These are phyloP conservation scores for Saturnispora diversa DNA, from an alignment of 805 yeast species.

Conservation along the genomic window DNA sequence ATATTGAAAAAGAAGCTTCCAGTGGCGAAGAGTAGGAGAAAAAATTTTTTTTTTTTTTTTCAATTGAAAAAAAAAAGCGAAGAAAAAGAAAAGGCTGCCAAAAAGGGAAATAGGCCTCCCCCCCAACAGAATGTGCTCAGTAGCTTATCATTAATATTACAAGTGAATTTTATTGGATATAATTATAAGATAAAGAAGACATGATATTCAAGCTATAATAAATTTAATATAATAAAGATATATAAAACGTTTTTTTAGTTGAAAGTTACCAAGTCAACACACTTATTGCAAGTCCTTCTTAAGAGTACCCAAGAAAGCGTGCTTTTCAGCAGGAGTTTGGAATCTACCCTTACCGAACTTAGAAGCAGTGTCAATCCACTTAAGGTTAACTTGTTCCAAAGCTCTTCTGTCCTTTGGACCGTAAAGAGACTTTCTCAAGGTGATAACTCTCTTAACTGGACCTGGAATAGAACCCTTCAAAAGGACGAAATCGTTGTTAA, in stretches of 20 bases:
- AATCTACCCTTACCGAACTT: slow-evolving; percentile 99
- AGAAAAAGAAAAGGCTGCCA: too few species aligned
- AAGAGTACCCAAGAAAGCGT: slow-evolving; percentile 98
- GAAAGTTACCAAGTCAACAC: slow-evolving; percentile 1
- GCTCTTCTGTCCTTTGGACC: slow-evolving; percentile 98
- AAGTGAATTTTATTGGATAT: too few species aligned
- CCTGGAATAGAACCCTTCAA: slow-evolving; percentile 99
- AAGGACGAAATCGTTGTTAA: slow-evolving; percentile 95
- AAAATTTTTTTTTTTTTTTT: background rate
- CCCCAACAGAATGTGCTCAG: too few species aligned
- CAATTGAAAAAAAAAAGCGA: too few species aligned
- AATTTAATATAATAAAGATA: too few species aligned
- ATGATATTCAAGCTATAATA: too few species aligned
- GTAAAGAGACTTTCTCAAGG: slow-evolving; percentile 97
- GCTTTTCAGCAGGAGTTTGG: slow-evolving; percentile 99
- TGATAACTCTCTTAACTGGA: slow-evolving; percentile 98
- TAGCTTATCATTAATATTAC: too few species aligned
- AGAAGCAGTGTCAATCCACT: slow-evolving; percentile 99
- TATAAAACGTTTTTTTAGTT: too few species aligned
- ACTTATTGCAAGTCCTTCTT: slow-evolving; percentile 76
- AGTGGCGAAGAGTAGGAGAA: too few species aligned
- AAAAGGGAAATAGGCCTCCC: too few species aligned
- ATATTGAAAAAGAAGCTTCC: too few species aligned
- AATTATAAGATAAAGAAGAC: too few species aligned
- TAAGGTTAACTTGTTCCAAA: slow-evolving; percentile 89